Evolutionary conservation across 768 basidiomycete genomes (phyloP), one percentile per base, ranked within the genome.

Genomic region (Psilocybe tampanensis): DNA sequence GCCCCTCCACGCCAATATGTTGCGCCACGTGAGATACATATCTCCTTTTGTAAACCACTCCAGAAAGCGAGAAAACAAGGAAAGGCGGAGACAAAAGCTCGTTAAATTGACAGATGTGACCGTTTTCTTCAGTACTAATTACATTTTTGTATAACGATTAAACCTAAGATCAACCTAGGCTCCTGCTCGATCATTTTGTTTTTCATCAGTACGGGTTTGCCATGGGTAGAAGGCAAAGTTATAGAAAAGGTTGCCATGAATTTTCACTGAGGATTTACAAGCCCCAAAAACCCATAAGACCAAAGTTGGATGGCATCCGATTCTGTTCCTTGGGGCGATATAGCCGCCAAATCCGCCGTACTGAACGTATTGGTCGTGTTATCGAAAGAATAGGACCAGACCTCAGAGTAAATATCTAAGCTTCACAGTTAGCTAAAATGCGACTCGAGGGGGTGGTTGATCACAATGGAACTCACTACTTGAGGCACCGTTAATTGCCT

Each of bases 301-400:
- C 77, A 78, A 24, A 75, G 60, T 63, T 74, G 74, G 22, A 74
- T 71, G 12, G 76, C 77, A 64, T 79, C 77, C 17, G 76, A 73
- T 63, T 80, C 78, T 1, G 75, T 77, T 3, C 77, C 76, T 19
- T 63, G 66, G 15, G 75, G 72, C 5, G 72, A 73, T 36, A 80
- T 58, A 13, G 65, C 64, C 5, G 74, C 74, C 15, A 79, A 64
- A 62, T 77, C 75, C 7, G 71, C 76, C 24, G 77, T 70, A 23
- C 64, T 62, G 66, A 78, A 79, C 32, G 57, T 61, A 45, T 67
- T 66, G 41, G 75, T 76, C 8, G 60, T 23, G 54, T 70, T 70
- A 55, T 72, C 62, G 61, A 72, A 79, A 7, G 66, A 62, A 54
- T 74, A 76, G 19, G 71, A 70, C 72, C 77, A 75, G 7, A 79